Evolutionary conservation across 2,329 filamentous ascomycete genomes (phyloP), one percentile per base, ranked within the genome.

Genomic region (Phialocephala subalpina): DNA sequence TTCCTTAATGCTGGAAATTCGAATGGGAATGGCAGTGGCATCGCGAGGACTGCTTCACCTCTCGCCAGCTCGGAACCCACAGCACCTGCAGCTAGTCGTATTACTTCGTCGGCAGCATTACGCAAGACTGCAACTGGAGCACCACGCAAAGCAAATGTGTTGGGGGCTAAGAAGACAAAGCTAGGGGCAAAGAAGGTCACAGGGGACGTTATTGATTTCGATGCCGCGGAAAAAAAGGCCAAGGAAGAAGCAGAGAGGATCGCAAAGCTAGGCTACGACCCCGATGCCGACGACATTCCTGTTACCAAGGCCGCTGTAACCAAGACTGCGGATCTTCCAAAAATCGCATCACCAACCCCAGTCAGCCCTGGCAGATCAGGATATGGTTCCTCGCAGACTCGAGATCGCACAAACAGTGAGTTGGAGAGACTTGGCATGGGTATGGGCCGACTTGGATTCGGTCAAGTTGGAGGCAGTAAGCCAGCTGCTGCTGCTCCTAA

Each of bases 161-260:
- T 97, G 27, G 92, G 92, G 66, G 91, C 91, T 36, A 96, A 95
- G 83, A 96, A 94, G 83, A 85, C 84, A 53, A 97, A 97, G 82
- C 85, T 98, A 12, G 96, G 95, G 40, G 95, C 90, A 33, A 98
- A 98, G 87, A 98, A 98, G 84, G 87, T 97, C 38, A 87, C 85
- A 3, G 86, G 84, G 55, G 92, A 94, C 71, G 82, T 89, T 14
- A 94, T 99, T 69, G 95, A 99, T 81, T 99, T 99, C 75, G 96
- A 99, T 70, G 96, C 95, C 78, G 96, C 94, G 2, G 96, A 99
- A 84, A 93, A 92, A 80, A 97, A 97, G 81, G 96, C 96, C 52
- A 97, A 95, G 79, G 96, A 98, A 80, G 96, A 99, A 80, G 96
- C 94, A 2, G 96, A 98, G 79, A 90, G 96, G 72, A 96, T 97